Conservation (phyloP, 2,329 filamentous ascomycete genomes). For the Fusarium decemcellulare region DNA sequence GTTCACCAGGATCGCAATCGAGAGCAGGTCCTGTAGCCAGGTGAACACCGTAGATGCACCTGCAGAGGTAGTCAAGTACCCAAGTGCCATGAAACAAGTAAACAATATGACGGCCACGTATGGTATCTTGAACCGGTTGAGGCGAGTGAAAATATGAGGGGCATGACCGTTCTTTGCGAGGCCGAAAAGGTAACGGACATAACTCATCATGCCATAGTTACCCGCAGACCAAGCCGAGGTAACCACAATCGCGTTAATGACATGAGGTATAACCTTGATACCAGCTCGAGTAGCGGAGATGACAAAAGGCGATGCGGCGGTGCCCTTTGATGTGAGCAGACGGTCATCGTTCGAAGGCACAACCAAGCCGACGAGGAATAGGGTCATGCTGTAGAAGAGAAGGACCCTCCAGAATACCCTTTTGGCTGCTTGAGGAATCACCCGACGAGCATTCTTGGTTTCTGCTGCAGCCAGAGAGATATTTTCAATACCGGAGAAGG, state of each 20-base stretch:
- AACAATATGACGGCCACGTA: conserved; percentile 11
- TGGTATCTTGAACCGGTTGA: conserved; percentile 10
- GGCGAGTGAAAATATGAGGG: background rate
- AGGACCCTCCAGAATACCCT: conserved; percentile 3
- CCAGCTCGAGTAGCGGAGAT: conserved; percentile 10
- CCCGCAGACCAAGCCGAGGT: conserved; percentile 14
- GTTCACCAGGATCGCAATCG: conserved; percentile 10
- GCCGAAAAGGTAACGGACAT: background rate
- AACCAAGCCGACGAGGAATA: conserved; percentile 19
- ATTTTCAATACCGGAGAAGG: background rate
- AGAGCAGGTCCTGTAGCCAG: conserved; percentile 13
- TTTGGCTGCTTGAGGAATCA: background rate
- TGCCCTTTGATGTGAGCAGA: conserved; percentile 10
- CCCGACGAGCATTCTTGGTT: background rate
- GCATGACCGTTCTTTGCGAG: background rate
- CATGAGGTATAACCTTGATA: conserved; percentile 7
- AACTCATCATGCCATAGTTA: conserved; percentile 5
- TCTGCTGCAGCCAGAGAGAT: background rate
- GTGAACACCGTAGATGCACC: conserved; percentile 11
- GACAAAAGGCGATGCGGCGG: conserved; percentile 4
- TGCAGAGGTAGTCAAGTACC: conserved; percentile 11
- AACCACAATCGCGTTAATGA: conserved; percentile 17
- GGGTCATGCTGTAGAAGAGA: conserved; percentile 14
- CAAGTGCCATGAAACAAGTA: conserved; percentile 8
- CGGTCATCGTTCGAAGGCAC: conserved; percentile 3